Conservation (phyloP, 2,329 filamentous ascomycete species). For the Colletotrichum neosansevieriae region DNA sequence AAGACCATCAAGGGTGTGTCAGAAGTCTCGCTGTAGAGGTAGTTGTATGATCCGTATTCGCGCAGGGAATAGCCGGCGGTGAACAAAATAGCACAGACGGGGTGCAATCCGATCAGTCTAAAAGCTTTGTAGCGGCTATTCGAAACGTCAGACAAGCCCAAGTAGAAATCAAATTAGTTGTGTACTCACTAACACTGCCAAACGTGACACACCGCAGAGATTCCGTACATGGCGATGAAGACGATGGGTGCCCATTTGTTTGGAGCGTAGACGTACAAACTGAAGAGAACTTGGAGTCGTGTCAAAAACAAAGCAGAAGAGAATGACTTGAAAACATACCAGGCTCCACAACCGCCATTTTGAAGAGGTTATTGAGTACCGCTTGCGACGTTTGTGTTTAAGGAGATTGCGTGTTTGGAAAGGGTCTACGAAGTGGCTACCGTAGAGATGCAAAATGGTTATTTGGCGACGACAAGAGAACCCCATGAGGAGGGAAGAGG, state of each 20-base stretch:
- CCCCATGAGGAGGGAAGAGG: too few relatives aligned
- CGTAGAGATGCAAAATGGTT: too few relatives aligned
- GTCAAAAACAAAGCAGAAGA: not conserved
- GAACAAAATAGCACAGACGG: conserved; percentile 63
- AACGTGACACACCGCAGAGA: conserved; percentile 61
- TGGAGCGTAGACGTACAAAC: conserved; percentile 59
- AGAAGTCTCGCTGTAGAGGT: conserved; percentile 49
- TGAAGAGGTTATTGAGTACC: not conserved
- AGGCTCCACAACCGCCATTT: conserved; percentile 10
- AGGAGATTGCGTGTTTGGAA: not conserved
- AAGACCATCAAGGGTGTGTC: conserved; percentile 53
- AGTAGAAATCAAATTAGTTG: not conserved
- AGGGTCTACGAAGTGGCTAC: not conserved
- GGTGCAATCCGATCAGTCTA: conserved; percentile 62
- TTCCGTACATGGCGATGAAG: conserved; percentile 61
- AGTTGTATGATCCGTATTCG: conserved; percentile 63
- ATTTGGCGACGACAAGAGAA: too few relatives aligned
- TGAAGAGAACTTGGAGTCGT: not conserved
- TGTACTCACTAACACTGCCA: conserved; percentile 61
- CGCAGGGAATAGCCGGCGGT: conserved; percentile 66
- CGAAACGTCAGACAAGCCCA: too few relatives aligned
- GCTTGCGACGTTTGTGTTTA: not conserved
- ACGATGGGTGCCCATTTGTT: conserved; percentile 66
- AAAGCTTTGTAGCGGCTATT: conserved; percentile 64
- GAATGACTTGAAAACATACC: not conserved